Percentiles rank a stretch among this genome's conserved stretches.
These are phyloP conservation scores for Fusarium staphyleae DNA, from an alignment of 2,329 filamentous ascomycete genomes.

Conservation along the genomic window DNA sequence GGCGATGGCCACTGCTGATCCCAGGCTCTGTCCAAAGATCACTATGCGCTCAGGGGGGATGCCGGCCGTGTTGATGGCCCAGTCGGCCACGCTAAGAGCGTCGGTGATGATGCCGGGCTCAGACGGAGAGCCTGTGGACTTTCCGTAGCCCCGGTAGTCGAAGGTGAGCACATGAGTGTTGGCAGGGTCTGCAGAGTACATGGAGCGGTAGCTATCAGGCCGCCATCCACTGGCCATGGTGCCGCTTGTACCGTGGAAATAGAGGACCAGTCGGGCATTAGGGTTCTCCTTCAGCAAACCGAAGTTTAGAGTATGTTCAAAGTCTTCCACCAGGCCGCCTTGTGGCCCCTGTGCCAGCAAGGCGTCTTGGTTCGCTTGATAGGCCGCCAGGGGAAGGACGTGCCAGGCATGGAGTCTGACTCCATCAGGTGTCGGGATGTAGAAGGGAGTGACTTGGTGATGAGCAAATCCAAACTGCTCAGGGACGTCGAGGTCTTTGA, in stretches of 20 bases:
- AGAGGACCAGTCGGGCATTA: slow-evolving; percentile 53
- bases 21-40: slow-evolving; percentile 66
- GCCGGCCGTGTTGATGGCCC: slow-evolving; percentile 58
- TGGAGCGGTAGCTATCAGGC: slow-evolving; percentile 62
- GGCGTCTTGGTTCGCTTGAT: slow-evolving; percentile 53
- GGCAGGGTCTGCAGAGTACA: slow-evolving; percentile 57
- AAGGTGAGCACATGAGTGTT: slow-evolving; percentile 65
- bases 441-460: slow-evolving; percentile 75
- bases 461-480: slow-evolving; percentile 74
- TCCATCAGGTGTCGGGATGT: slow-evolving; percentile 67
- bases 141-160: slow-evolving; percentile 68
- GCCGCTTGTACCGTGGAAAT: slow-evolving; percentile 64
- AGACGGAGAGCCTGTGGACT: slow-evolving; percentile 59
- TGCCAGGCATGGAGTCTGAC: slow-evolving; percentile 77
- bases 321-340: slow-evolving; percentile 5
- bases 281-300: slow-evolving; percentile 54
- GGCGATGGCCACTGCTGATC: slow-evolving; percentile 49
- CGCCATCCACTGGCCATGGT: slow-evolving; percentile 63
- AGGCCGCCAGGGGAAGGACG: slow-evolving; percentile 65
- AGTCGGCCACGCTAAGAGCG: slow-evolving; percentile 59
- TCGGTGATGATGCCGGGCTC: slow-evolving; percentile 63
- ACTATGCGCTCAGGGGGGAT: slow-evolving; percentile 63
- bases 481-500: slow-evolving; percentile 62
- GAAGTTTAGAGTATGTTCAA: slow-evolving; percentile 46
- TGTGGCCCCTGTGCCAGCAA: slow-evolving; percentile 41